These are phyloP conservation scores for Davidsoniella eucalypti DNA, from an alignment of 2,329 filamentous ascomycete species.

Conservation along the genomic window DNA sequence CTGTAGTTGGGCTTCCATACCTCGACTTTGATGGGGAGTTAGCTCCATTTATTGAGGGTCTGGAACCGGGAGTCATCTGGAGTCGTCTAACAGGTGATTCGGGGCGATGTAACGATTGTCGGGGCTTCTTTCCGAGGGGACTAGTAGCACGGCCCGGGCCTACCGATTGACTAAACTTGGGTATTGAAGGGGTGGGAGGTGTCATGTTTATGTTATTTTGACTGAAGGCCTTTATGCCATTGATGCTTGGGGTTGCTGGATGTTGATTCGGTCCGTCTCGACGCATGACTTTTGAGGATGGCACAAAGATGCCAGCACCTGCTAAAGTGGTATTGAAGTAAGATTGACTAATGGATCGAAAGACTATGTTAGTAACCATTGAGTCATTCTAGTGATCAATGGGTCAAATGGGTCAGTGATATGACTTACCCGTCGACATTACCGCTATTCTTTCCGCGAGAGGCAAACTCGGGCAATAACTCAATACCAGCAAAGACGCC, in stretches of 20 bases:
- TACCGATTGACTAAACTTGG: constrained; percentile 79
- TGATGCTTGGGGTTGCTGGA: constrained; percentile 47
- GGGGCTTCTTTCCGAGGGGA: constrained; percentile 45
- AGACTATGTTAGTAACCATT: constrained; percentile 10
- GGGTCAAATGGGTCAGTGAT: background rate
- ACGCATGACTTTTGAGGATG: constrained; percentile 61
- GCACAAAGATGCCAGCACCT: constrained; percentile 86
- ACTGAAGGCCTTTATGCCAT: constrained; percentile 34
- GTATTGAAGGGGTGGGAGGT: constrained; percentile 46
- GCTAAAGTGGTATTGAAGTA: constrained; percentile 72
- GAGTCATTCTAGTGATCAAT: background rate
- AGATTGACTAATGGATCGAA: constrained; percentile 29
- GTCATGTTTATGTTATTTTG: constrained; percentile 46
- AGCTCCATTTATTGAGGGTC: constrained; percentile 33
- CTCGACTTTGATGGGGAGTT: constrained; percentile 31
- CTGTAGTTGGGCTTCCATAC: constrained; percentile 40
- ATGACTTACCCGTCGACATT: constrained; percentile 74
- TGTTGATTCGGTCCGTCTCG: constrained; percentile 43
- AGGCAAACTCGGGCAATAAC: constrained; percentile 62
- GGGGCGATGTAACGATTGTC: constrained; percentile 69
- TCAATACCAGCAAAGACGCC: constrained; percentile 89
- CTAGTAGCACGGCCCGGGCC: constrained; percentile 58
- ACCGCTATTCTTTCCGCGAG: constrained; percentile 83
- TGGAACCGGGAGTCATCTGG: constrained; percentile 40
- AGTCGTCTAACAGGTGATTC: constrained; percentile 67